Conservation (phyloP, 441 rosid genomes). For the Lepidium campestre region DNA sequence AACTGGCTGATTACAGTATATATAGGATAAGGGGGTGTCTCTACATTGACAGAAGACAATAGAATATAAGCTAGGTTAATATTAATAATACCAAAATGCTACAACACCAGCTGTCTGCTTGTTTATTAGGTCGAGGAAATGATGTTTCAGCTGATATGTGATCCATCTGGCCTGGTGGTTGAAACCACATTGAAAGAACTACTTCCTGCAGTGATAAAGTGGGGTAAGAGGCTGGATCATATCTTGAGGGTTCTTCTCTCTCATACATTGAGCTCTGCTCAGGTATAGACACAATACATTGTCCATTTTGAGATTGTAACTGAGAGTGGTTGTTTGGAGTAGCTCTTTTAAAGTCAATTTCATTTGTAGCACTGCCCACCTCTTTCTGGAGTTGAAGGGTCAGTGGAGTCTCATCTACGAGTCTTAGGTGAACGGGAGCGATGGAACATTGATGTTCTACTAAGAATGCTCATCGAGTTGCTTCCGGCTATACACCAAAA, state of each 20-base stretch:
- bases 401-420: conserved; percentile 81
- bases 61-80: conserved; percentile 23
- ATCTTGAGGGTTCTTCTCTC: conserved; percentile 76
- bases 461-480: conserved; percentile 79
- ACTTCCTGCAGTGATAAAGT: conserved; percentile 77
- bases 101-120: conserved; percentile 27
- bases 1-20: conserved; percentile 55
- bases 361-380: conserved; percentile 81
- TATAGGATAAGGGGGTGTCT: conserved; percentile 46
- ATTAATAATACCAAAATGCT: conserved; percentile 20
- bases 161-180: conserved; percentile 93
- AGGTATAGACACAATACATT: conserved; percentile 39
- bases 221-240: conserved; percentile 89
- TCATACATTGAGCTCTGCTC: conserved; percentile 69
- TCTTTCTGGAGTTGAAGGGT: conserved; percentile 96
- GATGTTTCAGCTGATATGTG: conserved; percentile 88
- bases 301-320: neutral
- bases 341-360: conserved; percentile 3
- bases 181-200: conserved; percentile 80
- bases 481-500: conserved; percentile 71
- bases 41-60: conserved; percentile 38
- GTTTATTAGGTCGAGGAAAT: conserved; percentile 81
- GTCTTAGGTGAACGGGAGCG: conserved; percentile 93
- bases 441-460: conserved; percentile 85
- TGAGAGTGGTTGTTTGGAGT: conserved; percentile 11